A percentile compares a stretch with the other conserved stretches of the same genome.
Conservation (phyloP, 2,329 filamentous ascomycete species). For the Stagonosporopsis vannaccii region DNA sequence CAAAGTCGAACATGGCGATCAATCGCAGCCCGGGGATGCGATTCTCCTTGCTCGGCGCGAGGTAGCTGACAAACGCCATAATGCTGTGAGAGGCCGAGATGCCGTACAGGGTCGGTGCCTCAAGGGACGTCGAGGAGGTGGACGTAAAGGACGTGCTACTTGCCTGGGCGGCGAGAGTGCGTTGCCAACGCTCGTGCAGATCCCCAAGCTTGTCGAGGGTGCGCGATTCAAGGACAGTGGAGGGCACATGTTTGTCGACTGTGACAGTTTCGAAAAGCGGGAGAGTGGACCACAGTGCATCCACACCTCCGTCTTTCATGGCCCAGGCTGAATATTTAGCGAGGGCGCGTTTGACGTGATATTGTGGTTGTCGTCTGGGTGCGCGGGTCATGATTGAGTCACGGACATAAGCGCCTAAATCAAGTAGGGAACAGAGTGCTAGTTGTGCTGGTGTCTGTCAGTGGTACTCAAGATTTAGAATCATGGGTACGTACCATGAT, state of each 20-base stretch:
- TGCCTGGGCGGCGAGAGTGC: conserved; percentile 40
- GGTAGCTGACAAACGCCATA: conserved; percentile 61
- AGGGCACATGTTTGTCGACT: conserved; percentile 50
- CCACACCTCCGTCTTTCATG: conserved; percentile 56
- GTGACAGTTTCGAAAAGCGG: conserved; percentile 58
- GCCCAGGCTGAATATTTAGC: conserved; percentile 63
- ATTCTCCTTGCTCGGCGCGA: conserved; percentile 43
- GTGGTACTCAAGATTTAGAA: background rate
- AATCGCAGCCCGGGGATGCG: conserved; percentile 43
- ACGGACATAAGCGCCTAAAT: conserved; percentile 59
- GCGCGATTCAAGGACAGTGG: conserved; percentile 50
- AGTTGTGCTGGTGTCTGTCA: conserved; percentile 54
- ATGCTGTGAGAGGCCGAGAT: conserved; percentile 62
- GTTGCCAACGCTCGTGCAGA: conserved; percentile 54
- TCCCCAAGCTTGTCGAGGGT: conserved; percentile 54
- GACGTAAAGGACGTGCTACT: conserved; percentile 2
- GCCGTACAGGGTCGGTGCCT: conserved; percentile 60
- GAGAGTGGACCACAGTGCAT: conserved; percentile 44
- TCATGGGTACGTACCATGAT: conserved; percentile 49
- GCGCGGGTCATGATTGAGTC: conserved; percentile 55
- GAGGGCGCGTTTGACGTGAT: conserved; percentile 53
- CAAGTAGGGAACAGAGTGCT: conserved; percentile 59
- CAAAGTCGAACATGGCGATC: conserved; percentile 63
- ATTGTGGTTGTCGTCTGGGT: conserved; percentile 45
- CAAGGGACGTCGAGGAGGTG: conserved; percentile 15